Percentiles rank a stretch among this genome's conserved stretches.
Conservation (phyloP, 441 rosid species). For the Gossypium gossypioides region DNA sequence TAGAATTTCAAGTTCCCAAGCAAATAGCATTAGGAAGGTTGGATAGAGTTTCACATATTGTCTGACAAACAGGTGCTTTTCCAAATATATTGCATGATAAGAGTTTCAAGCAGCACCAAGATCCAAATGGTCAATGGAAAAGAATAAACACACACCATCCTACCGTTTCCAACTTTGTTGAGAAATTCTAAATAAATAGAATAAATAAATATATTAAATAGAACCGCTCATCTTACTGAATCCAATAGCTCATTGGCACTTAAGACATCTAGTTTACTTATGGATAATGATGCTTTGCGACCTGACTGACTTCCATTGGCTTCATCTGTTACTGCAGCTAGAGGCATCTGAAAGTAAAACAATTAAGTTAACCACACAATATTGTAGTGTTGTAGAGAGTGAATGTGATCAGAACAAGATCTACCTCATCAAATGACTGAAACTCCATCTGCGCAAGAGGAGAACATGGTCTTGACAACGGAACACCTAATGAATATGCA, state of each 20-base stretch:
- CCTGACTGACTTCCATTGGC: constrained; percentile 77
- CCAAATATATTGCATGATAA: neutral
- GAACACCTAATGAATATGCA: constrained; percentile 69
- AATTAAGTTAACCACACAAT: constrained; percentile 9
- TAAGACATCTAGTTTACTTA: constrained; percentile 41
- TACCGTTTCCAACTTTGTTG: neutral
- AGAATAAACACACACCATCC: neutral
- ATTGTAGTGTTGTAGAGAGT: neutral
- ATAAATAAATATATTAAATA: neutral
- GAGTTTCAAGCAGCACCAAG: neutral
- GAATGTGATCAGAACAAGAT: neutral
- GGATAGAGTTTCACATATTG: neutral
- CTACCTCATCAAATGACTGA: constrained; percentile 69
- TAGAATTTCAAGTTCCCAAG: neutral
- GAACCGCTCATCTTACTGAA: constrained; percentile 44
- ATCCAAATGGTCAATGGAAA: neutral
- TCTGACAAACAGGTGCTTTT: neutral
- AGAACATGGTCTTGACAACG: constrained; percentile 62
- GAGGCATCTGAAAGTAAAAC: constrained; percentile 49
- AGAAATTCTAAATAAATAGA: neutral
- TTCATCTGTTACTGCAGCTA: constrained; percentile 55
- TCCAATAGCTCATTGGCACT: constrained; percentile 77
- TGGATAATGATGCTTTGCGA: constrained; percentile 54
- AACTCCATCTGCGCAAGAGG: constrained; percentile 53
- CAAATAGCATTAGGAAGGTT: neutral